Evolutionary conservation across 768 basidiomycete species (phyloP).

Genomic region (Phylloporus arenicola): DNA sequence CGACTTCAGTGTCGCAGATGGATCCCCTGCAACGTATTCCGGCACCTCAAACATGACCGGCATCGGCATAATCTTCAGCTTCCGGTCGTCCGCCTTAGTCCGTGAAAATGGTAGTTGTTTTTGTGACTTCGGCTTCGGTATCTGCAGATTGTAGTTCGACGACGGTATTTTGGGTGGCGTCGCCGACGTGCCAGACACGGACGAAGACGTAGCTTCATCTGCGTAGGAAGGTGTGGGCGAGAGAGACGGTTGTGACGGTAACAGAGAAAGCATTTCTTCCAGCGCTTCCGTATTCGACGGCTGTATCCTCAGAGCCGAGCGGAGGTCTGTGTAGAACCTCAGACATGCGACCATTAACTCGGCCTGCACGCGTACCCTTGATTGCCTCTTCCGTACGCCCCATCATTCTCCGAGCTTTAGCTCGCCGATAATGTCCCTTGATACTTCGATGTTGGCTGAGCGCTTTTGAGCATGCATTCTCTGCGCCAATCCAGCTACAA

Average conservation of each 20-base stretch:
- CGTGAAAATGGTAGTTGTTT: constrained; percentile 51
- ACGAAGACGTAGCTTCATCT: constrained; percentile 28
- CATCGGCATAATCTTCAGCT: constrained; percentile 47
- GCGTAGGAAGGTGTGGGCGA: constrained; percentile 8
- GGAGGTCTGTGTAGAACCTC: constrained; percentile 43
- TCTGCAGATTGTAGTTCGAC: constrained; percentile 30
- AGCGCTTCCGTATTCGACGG: constrained; percentile 61
- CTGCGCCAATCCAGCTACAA: constrained; percentile 65
- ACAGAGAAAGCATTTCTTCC: constrained; percentile 46
- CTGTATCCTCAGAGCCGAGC: constrained; percentile 55
- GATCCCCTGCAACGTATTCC: constrained; percentile 13
- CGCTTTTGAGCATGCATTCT: constrained; percentile 62
- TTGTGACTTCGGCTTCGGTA: constrained; percentile 37
- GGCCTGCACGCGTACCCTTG: constrained; percentile 38
- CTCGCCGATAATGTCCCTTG: constrained; percentile 68
- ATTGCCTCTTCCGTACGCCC: constrained; percentile 53
- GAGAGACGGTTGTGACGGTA: constrained; percentile 19
- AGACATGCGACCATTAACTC: neutral
- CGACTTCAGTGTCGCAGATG: constrained; percentile 25
- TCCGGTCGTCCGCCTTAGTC: constrained; percentile 46
- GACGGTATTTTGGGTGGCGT: constrained; percentile 6
- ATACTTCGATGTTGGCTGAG: constrained; percentile 59
- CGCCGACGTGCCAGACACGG: constrained; percentile 18
- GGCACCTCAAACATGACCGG: constrained; percentile 40
- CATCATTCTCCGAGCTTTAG: constrained; percentile 60